Evolutionary conservation across 2,329 filamentous ascomycete genomes (phyloP), one percentile per base, ranked within the genome.

Genomic region (Xylaria sp.): DNA sequence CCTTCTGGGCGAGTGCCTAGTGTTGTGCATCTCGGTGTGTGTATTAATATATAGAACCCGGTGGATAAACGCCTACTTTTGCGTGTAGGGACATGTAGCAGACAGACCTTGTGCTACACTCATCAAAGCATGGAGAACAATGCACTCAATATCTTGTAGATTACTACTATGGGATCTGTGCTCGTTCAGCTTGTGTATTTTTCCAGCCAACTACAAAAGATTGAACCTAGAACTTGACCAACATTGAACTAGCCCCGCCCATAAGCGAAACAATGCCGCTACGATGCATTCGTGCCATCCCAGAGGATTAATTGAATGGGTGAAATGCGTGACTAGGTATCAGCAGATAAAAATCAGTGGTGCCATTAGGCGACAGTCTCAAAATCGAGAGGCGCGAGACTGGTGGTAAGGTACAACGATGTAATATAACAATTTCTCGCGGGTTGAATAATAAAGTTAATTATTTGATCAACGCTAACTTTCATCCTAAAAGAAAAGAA

Each of bases 31-130:
- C 57, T 57, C 25, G 53, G 42, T 22, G 33, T 49, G 51, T 70
- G 65, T 71, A 71, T 65, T 51, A 67, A 56, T 63, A 71, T 69
- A 69, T 68, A 71, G 65, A 68, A 42, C 11, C 53, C n/a, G 38
- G 47, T 56, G 61, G 53, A 39, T 42, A 55, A 17, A 5, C 31
- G 33, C 15, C 22, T 45, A 25, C 29, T 45, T 45, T 33, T 57
- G 31, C 55, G 44, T 50, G n/a, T 7, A 11, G 20, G 29, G 20
- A 39, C 31, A 47, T 42, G 42, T 3, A 33, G 27, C 29, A 20
- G 25, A n/a, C 29, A 17, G 53, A 33, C 47, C 15, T 42, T n/a
- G 2, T 42, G 27, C 13, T 6, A 55, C 25, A 20, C 9, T 31
- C 29, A 49, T 29, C 6, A 36, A 50, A 25, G 29, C n/a, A 56